Percentiles rank a stretch among this genome's conserved stretches.
Evolutionary conservation across 2,329 filamentous ascomycete genomes (phyloP).

Genomic region (Microdochium nivale): DNA sequence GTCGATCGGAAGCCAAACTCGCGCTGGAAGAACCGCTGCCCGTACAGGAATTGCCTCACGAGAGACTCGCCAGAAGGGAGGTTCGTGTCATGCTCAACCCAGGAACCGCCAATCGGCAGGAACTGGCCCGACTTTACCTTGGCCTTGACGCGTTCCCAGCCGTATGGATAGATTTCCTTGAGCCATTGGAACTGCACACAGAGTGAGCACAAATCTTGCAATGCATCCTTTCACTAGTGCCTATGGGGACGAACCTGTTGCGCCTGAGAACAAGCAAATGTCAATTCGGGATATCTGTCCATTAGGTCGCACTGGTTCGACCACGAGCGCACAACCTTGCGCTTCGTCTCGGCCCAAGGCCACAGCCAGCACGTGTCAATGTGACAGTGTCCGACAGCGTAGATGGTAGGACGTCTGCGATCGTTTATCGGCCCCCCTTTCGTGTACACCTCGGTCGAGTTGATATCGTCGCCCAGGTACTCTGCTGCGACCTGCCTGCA

Average conservation of each 20-base stretch:
- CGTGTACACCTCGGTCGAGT: conserved; percentile 78
- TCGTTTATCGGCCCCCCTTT: conserved; percentile 58
- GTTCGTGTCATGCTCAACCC: conserved; percentile 98
- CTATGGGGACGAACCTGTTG: conserved; percentile 49
- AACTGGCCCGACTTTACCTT: conserved; percentile 89
- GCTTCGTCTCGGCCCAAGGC: conserved; percentile 96
- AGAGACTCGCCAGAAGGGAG: conserved; percentile 93
- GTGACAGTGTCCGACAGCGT: conserved; percentile 89
- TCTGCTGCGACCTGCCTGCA: conserved; percentile 75
- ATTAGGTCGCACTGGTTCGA: conserved; percentile 93
- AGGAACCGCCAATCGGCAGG: conserved; percentile 92
- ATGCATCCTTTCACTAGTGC: background rate
- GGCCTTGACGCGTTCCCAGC: conserved; percentile 84
- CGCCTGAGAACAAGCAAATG: conserved; percentile 87
- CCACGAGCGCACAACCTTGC: conserved; percentile 94
- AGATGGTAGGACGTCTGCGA: conserved; percentile 38
- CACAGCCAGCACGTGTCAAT: conserved; percentile 98
- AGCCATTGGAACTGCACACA: conserved; percentile 74
- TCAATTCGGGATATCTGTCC: conserved; percentile 88
- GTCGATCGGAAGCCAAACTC: conserved; percentile 81
- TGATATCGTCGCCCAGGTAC: conserved; percentile 73
- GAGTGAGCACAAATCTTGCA: background rate
- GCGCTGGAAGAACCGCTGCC: conserved; percentile 89
- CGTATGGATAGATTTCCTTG: conserved; percentile 77
- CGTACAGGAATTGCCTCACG: conserved; percentile 88